Base-by-base conservation (phyloP, 495 filamentous ascomycete genomes). In the Neurospora tetrasperma region DNA sequence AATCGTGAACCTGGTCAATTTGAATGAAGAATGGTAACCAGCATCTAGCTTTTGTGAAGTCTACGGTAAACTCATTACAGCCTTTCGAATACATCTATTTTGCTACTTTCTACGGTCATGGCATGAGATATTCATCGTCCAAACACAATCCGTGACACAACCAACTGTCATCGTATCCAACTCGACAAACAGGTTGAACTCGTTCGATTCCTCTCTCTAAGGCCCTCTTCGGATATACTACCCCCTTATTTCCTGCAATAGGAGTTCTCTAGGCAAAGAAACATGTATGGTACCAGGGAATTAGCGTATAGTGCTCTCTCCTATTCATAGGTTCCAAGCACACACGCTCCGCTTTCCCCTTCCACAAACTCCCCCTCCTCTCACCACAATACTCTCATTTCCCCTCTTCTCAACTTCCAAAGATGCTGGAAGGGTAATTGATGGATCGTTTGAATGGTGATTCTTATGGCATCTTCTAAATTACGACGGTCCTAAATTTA, bases 401-500 rank as follows among this genome's bases (percentile, higher is more conserved):
- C 18, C 31, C 54, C 27, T 66, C 54, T 27, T 2, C 14, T 35
- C 27, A 2, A 38, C 27, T 66, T 62, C 35, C 27, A 66, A 66
- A 35, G 14, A 8, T 66, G 35, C 54, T 66, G 27, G 12, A 12
- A 62, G 12, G 12, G 12, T 62, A 16, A 31, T 62, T 62, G 54
- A 27, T 62, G 54, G n/a, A 54, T 71, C 3, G 76, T 76, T 3
- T 69, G 77, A 59, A 40, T 40, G 69, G 62, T 40, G 40, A 27
- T 71, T 20, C 11, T 71, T 20, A 35, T 71, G 35, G 31, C 20
- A 69, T 3, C 38, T 71, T 38, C 38, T 38, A 31, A 54, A 39
- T 38, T 71, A 38, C 54, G 54, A 4, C 9, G 54, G 16, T 35
- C 11, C 54, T 71, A 20, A 12, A 16, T 72, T 74, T 76, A 90